Base-by-base conservation (phyloP, 2,329 filamentous ascomycete genomes). In the Aspergillus latus region DNA sequence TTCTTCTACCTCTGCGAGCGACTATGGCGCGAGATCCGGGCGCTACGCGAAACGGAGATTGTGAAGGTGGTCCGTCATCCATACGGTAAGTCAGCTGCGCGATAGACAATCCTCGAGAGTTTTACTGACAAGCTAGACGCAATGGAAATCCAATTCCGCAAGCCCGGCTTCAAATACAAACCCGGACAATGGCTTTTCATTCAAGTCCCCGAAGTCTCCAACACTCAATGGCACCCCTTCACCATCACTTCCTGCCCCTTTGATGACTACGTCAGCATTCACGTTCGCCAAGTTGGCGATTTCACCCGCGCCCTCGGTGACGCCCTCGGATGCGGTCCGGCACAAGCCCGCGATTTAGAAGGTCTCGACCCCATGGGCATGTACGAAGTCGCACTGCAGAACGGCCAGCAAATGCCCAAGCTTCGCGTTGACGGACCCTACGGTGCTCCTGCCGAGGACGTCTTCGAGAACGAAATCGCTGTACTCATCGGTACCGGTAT, bases 201-300 rank as follows among this genome's bases (percentile, higher is more conserved):
- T 58, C 93, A 97, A 73, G 87, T 96, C 26, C 94, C 94, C 0
- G 88, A 89, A 5, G 85, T 99, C 52, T 96, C 91, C 62, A 84
- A 82, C 66, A 87, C 91, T 70, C 92, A 99, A 78, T 99, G 94
- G 94, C 94, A 99, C 76, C 94, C 94, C 1, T 99, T 97, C 73
- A 99, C 94, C 69, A 97, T 99, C 74, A 99, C 94, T 2, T 97
- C 94, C 8, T 99, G 94, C 76, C 94, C 94, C 4, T 94, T 91
- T 69, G 94, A 99, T 67, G 89, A 90, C 0, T 97, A 97, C 70
- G 86, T 97, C 63, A 96, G 91, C 39, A 84, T 99, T 30, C 94
- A 99, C 74, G 87, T 99, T 57, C 89, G 94, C 48, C 94, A 97
- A 78, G 93, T 97, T 5, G 94, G 94, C 64, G 94, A 99, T 77